Evolutionary conservation across 106 monocot genomes (phyloP).

Genomic region (Dendrobium officinale): DNA sequence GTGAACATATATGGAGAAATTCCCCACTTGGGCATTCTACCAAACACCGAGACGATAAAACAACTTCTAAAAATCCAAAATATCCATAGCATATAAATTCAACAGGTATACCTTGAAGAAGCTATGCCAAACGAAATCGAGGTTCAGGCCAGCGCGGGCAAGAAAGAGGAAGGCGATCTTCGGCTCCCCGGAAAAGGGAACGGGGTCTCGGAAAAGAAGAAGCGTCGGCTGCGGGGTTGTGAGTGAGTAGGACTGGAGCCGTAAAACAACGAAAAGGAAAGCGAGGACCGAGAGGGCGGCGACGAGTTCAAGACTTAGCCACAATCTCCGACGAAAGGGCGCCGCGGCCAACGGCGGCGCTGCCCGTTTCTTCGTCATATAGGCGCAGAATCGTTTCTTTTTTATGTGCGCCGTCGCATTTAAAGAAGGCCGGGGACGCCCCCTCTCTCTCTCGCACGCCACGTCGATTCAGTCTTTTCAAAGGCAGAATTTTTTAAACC

Average conservation of each 20-base stretch:
- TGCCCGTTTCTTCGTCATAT: conserved; percentile 9
- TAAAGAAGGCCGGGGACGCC: not conserved
- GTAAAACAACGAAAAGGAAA: conserved; percentile 28
- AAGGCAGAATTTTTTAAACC: too few relatives aligned
- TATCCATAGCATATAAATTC: not conserved
- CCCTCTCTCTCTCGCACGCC: conserved; percentile 2
- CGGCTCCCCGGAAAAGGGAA: conserved; percentile 29
- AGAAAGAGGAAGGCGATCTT: conserved; percentile 94
- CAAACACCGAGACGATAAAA: conserved; percentile 13
- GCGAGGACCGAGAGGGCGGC: conserved; percentile 23
- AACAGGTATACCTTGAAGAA: conserved; percentile 52
- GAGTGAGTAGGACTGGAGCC: conserved; percentile 18
- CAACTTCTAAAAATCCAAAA: not conserved
- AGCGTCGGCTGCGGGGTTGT: not conserved
- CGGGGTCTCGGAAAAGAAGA: not conserved
- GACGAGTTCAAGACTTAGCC: conserved; percentile 31
- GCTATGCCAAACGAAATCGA: conserved; percentile 88
- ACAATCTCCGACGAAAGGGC: conserved; percentile 11
- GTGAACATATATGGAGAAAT: conserved; percentile 78
- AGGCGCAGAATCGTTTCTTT: not conserved
- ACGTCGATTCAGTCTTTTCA: too few relatives aligned
- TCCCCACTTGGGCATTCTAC: conserved; percentile 53
- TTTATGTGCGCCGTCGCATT: not conserved
- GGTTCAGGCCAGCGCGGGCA: conserved; percentile 48
- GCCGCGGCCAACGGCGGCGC: not conserved